phyloP scores from a whole-genome alignment of 768 basidiomycete species.

The Pisolithus orientalis region DNA sequence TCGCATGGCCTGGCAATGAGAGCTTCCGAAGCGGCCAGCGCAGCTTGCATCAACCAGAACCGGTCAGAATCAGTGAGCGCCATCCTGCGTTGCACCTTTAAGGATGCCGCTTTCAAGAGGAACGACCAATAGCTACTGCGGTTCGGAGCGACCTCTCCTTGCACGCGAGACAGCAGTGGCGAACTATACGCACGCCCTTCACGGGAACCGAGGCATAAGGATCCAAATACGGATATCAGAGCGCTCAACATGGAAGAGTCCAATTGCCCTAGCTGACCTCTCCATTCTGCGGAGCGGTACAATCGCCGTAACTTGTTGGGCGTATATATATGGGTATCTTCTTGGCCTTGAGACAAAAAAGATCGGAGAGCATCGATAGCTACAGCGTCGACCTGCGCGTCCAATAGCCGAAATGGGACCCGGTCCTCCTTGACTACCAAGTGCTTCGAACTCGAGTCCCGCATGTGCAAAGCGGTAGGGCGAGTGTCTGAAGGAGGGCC shows the following conservation, averaged over 20 bases:
- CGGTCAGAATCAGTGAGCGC: slow-evolving; percentile 39
- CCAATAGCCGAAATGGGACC: background rate
- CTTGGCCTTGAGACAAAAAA: slow-evolving; percentile 12
- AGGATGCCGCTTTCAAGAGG: slow-evolving; percentile 37
- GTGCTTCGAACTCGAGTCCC: background rate
- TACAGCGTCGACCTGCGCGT: background rate
- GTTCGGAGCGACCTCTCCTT: slow-evolving; percentile 10
- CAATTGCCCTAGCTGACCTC: slow-evolving; percentile 29
- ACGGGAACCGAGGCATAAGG: slow-evolving; percentile 34
- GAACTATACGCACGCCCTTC: slow-evolving; percentile 21
- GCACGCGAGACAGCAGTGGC: slow-evolving; percentile 24
- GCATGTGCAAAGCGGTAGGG: background rate
- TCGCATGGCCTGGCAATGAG: background rate
- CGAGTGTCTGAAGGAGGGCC: background rate
- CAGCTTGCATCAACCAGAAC: slow-evolving; percentile 57
- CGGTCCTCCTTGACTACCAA: too few relatives aligned
- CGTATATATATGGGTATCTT: slow-evolving; percentile 12
- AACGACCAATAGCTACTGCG: slow-evolving; percentile 43
- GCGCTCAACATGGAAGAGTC: slow-evolving; percentile 31
- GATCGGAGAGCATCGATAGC: slow-evolving; percentile 10
- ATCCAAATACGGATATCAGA: slow-evolving; percentile 45
- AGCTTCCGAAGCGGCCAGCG: slow-evolving; percentile 27
- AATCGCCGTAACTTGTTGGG: slow-evolving; percentile 32
- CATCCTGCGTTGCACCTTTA: slow-evolving; percentile 36
- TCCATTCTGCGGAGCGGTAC: slow-evolving; percentile 32